Conservation (phyloP, 257 asterid genomes). For the Fraxinus americana region DNA sequence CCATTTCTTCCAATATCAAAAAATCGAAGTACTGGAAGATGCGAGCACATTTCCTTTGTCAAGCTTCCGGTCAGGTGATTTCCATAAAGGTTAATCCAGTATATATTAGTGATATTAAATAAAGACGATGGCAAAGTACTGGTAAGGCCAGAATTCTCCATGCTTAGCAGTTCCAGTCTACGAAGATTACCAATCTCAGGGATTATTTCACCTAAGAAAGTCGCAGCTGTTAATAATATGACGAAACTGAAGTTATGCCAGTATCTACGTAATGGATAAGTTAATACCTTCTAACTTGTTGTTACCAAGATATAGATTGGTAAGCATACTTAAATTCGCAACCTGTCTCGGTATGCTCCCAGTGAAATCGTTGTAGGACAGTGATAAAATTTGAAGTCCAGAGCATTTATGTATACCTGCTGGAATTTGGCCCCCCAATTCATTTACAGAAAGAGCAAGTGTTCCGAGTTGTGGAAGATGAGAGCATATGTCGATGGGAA, state of each 20-base stretch:
- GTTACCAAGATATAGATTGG: constrained; percentile 22
- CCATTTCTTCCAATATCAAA: constrained; percentile 24
- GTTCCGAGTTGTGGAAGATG: constrained; percentile 13
- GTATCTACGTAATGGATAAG: background rate
- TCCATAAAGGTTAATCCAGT: constrained; percentile 23
- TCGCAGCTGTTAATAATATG: background rate
- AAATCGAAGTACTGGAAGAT: constrained; percentile 23
- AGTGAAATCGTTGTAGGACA: constrained; percentile 26
- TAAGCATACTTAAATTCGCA: constrained; percentile 33
- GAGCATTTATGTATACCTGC: constrained; percentile 23
- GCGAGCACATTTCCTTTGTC: constrained; percentile 21
- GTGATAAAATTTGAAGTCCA: constrained; percentile 21
- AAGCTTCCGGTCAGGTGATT: constrained; percentile 24
- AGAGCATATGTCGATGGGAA: constrained; percentile 33
- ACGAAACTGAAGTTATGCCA: background rate
- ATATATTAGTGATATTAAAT: constrained; percentile 32
- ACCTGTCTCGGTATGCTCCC: constrained; percentile 41
- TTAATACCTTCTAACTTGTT: constrained; percentile 35
- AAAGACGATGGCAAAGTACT: constrained; percentile 30
- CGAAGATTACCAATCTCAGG: constrained; percentile 34
- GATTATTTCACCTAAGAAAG: constrained; percentile 34
- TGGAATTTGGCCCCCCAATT: constrained; percentile 26
- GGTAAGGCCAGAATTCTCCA: constrained; percentile 24
- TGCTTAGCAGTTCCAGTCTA: constrained; percentile 21
- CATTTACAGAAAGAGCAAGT: constrained; percentile 23